Percentiles rank a stretch among this genome's conserved stretches.
phyloP scores from a whole-genome alignment of 306 rosid genomes.

The Trifolium subterraneum region DNA sequence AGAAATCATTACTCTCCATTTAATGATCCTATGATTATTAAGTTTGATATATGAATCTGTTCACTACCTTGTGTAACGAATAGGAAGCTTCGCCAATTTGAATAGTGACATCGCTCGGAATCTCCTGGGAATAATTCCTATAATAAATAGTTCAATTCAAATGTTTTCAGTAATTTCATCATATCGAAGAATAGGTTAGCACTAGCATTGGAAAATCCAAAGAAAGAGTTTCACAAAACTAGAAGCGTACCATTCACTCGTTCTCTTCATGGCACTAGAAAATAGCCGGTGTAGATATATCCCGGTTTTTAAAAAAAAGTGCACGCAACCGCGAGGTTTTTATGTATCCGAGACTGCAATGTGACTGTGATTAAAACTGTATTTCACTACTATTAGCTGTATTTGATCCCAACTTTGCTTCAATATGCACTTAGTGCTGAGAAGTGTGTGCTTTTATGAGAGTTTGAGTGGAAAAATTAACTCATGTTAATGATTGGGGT shows the following conservation, averaged over 20 bases:
- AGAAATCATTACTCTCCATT: background rate
- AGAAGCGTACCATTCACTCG: conserved; percentile 80
- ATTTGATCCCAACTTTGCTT: background rate
- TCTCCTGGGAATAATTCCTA: conserved; percentile 92
- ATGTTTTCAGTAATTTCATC: conserved; percentile 21
- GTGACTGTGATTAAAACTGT: background rate
- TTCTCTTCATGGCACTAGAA: conserved; percentile 75
- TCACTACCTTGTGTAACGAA: conserved; percentile 80
- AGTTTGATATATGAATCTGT: conserved; percentile 10
- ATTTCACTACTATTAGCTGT: background rate
- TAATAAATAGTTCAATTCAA: conserved; percentile 37
- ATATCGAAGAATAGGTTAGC: conserved; percentile 1
- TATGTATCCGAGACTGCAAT: background rate
- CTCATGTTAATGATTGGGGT: conserved; percentile 51
- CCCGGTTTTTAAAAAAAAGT: too few relatives aligned
- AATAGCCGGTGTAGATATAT: conserved; percentile 27
- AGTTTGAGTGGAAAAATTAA: conserved; percentile 46
- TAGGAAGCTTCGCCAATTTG: conserved; percentile 77
- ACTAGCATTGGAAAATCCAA: conserved; percentile 21
- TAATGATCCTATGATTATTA: background rate
- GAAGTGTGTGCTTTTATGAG: conserved; percentile 13
- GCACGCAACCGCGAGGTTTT: background rate
- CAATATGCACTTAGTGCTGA: background rate
- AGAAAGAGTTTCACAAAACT: background rate
- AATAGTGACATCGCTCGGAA: conserved; percentile 81